These are phyloP conservation scores for Moricandia moricandioides DNA, from an alignment of 345 rosid species.

Conservation along the genomic window DNA sequence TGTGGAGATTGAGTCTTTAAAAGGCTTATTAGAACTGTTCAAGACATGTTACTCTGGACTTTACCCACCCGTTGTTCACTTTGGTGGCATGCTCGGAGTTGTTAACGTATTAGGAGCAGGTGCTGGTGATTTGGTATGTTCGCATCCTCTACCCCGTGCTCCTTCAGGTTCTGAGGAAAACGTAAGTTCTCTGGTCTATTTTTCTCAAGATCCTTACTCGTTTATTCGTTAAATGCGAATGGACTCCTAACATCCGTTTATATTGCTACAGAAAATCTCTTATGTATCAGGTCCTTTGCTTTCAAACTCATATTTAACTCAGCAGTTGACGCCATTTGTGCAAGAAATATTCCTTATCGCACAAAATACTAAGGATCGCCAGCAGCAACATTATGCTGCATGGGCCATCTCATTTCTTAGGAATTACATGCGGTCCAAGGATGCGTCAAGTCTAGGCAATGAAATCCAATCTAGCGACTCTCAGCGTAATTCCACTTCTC, in stretches of 20 bases:
- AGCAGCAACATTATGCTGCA: constrained; percentile 70
- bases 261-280: constrained; percentile 59
- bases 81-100: constrained; percentile 91
- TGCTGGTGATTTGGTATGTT: constrained; percentile 62
- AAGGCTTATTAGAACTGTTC: constrained; percentile 58
- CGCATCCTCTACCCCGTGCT: constrained; percentile 43
- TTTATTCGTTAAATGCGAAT: constrained; percentile 9
- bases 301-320: constrained; percentile 53
- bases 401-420: constrained; percentile 86
- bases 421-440: constrained; percentile 58
- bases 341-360: constrained; percentile 87
- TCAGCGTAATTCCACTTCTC: constrained; percentile 45
- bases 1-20: constrained; percentile 52
- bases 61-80: constrained; percentile 54
- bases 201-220: constrained; percentile 10
- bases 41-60: constrained; percentile 69
- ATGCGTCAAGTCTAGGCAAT: constrained; percentile 34
- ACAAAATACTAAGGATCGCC: constrained; percentile 66
- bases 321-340: constrained; percentile 52
- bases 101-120: constrained; percentile 81
- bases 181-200: constrained; percentile 37
- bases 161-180: constrained; percentile 43
- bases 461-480: constrained; percentile 34
- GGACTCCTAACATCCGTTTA: constrained; percentile 15
- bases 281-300: constrained; percentile 55